phyloP scores from a whole-genome alignment of 2,329 filamentous ascomycete species.

The Grosmannia clavigera region DNA sequence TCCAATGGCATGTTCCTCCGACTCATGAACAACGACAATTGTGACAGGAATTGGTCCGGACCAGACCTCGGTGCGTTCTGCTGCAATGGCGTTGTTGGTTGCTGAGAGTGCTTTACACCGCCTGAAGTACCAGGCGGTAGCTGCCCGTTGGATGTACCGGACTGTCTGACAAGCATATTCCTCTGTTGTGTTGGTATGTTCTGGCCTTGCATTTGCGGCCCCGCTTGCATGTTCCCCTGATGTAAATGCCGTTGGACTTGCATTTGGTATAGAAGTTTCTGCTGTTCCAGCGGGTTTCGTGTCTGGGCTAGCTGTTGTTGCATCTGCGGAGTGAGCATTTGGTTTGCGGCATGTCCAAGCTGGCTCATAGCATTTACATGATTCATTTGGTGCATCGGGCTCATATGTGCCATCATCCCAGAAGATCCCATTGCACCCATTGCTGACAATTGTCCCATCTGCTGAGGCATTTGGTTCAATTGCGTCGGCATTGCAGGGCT shows the following conservation, averaged over 20 bases:
- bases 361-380: constrained; percentile 23
- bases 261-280: constrained; percentile 74
- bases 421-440: constrained; percentile 28
- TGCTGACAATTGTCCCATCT: constrained; percentile 45
- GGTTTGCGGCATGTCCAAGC: constrained; percentile 27
- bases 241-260: constrained; percentile 67
- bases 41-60: constrained; percentile 63
- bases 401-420: constrained; percentile 11
- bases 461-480: constrained; percentile 22
- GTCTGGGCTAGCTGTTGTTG: constrained; percentile 29
- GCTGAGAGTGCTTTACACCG: constrained; percentile 19
- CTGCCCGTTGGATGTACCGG: constrained; percentile 40
- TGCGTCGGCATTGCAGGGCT: constrained; percentile 44
- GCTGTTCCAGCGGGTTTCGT: constrained; percentile 52
- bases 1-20: constrained; percentile 63
- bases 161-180: constrained; percentile 38
- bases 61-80: constrained; percentile 26
- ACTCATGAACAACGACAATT: constrained; percentile 65
- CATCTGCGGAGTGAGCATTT: constrained; percentile 19
- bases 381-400: constrained; percentile 33
- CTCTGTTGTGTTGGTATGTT: constrained; percentile 12
- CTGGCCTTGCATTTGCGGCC: constrained; percentile 19
- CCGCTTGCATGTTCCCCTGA: constrained; percentile 36
- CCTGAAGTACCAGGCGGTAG: constrained; percentile 27
- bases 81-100: constrained; percentile 21